Evolutionary conservation across 2,329 filamentous ascomycete genomes (phyloP), one percentile per base, ranked within the genome.

Genomic region (Paecilomyces variotii): DNA sequence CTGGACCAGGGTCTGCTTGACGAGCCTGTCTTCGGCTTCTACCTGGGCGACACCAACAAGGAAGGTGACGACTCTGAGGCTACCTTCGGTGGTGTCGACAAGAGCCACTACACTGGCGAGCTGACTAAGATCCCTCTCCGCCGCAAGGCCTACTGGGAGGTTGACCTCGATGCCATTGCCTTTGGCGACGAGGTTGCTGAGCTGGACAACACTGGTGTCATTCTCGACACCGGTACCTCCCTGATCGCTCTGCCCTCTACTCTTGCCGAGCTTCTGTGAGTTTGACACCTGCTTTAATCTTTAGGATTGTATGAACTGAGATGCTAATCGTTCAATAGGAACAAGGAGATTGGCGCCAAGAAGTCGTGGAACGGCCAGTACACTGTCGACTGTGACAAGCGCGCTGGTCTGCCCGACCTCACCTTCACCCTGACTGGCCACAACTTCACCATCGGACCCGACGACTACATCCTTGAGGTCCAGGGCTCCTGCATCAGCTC

Each of bases 111-210:
- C 77, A 87, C 83, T 45, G 94, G 94, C 71, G 87, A 97, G 77
- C 84, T 99, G 70, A 90, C 87, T 74, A 95, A 91, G 76, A 91
- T 99, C 67, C 94, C 94, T 57, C 85, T 99, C 67, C 90, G 94
- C 76, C 90, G 94, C 75, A 97, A 97, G 88, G 94, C 94, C 55
- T 99, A 99, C 85, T 99, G 94, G 94, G 94, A 99, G 84, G 93
- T 99, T 58, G 92, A 97, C 70, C 87, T 99, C 62, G 88, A 97
- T 70, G 83, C 91, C 64, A 94, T 99, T 78, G 86, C 88, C 58
- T 91, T 97, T 64, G 95, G 94, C 68, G 84, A 92, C 56, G 85
- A 89, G 72, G 87, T 85, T 65, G 92, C 92, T 61, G 89, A 96
- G 76, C 87, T 97, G 64, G 93, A 97, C 65, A 86, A 90, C 82